A percentile compares a stretch with the other conserved stretches of the same genome.
phyloP scores from a whole-genome alignment of 495 filamentous ascomycete genomes.

The Extremus antarcticus region DNA sequence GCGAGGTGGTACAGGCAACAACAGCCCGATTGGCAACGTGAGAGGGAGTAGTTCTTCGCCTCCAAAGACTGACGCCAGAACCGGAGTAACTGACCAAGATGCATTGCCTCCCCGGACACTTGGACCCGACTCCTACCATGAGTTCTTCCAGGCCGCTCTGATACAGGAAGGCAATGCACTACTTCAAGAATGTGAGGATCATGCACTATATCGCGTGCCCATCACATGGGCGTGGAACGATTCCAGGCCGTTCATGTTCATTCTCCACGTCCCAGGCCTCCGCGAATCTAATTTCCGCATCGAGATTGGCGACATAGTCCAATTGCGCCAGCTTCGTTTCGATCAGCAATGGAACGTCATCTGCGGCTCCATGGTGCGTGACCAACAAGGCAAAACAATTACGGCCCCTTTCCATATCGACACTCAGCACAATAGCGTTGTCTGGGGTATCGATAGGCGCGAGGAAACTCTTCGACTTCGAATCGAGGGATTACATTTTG shows the following conservation, averaged over 20 bases:
- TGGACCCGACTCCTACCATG: constrained; percentile 3
- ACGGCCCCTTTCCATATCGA: background rate
- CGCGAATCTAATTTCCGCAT: constrained; percentile 18
- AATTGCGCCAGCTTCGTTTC: constrained; percentile 17
- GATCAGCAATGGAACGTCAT: constrained; percentile 7
- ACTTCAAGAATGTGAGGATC: constrained; percentile 15
- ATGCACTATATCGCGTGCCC: constrained; percentile 17
- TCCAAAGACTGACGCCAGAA: too few relatives aligned
- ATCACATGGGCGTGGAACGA: background rate
- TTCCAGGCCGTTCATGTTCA: constrained; percentile 5
- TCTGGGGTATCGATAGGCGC: constrained; percentile 30
- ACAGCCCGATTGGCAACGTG: too few relatives aligned
- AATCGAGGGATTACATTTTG: constrained; percentile 27
- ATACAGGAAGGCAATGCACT: constrained; percentile 5
- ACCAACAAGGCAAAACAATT: constrained; percentile 21
- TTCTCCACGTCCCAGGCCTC: constrained; percentile 19
- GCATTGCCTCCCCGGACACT: background rate
- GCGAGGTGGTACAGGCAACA: background rate
- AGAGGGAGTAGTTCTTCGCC: too few relatives aligned
- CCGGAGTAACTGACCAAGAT: too few relatives aligned
- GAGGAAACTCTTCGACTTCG: constrained; percentile 26
- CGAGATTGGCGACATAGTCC: constrained; percentile 19
- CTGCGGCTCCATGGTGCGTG: background rate
- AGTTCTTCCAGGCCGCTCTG: constrained; percentile 20
- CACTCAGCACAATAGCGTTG: constrained; percentile 21